Evolutionary conservation across 129 eudicot genomes (phyloP).

Genomic region (Flaveria ramosissima): DNA sequence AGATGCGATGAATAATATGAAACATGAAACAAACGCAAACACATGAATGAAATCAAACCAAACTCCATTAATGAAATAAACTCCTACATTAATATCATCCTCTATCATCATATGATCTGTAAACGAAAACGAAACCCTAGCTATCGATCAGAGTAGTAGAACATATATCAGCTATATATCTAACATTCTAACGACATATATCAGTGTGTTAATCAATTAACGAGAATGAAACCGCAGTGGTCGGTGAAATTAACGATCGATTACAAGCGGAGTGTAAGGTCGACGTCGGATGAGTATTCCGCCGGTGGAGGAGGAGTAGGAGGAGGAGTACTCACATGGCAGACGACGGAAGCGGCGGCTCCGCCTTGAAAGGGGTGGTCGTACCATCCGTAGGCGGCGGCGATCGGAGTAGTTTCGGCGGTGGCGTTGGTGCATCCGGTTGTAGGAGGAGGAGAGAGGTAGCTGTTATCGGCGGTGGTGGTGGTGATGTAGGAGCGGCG

Average conservation of each 20-base stretch:
- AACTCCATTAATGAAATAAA: neutral
- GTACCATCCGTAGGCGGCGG: constrained; percentile 17
- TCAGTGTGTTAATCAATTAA: neutral
- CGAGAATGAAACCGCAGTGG: too few species aligned
- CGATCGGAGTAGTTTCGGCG: neutral
- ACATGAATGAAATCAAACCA: too few species aligned
- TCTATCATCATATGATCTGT: too few species aligned
- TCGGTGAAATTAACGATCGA: neutral
- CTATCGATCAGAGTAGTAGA: too few species aligned
- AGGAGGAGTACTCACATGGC: too few species aligned
- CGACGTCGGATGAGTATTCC: constrained; percentile 37
- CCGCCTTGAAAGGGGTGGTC: constrained; percentile 7
- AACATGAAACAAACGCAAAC: too few species aligned
- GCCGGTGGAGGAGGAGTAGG: neutral
- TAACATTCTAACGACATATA: neutral
- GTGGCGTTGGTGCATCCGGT: neutral
- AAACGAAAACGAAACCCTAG: neutral
- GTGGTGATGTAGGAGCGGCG: constrained; percentile 41
- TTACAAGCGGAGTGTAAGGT: constrained; percentile 63
- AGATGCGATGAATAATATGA: neutral
- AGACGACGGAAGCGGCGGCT: constrained; percentile 2
- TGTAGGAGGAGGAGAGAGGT: neutral
- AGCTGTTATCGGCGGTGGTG: neutral
- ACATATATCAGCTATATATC: too few species aligned
- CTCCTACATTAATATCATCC: neutral